Evolutionary conservation across 202 grass and related monocot genomes (phyloP).

Genomic region (Setaria italica): DNA sequence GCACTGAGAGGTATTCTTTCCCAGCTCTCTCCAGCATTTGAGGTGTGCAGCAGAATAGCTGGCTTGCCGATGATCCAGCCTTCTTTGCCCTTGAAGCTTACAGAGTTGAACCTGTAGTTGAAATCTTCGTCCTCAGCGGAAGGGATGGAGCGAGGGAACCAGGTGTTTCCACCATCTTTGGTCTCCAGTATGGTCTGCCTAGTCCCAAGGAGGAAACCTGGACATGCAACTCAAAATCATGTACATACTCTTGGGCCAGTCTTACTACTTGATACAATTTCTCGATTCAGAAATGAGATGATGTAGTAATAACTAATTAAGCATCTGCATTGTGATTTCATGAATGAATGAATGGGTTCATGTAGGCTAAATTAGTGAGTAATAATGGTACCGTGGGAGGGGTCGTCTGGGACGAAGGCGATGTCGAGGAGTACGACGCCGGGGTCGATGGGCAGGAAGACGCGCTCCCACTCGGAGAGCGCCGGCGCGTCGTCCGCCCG

Average conservation of each 20-base stretch:
- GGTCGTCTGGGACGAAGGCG: constrained; percentile 91
- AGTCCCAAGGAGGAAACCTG: constrained; percentile 95
- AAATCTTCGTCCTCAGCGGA: constrained; percentile 97
- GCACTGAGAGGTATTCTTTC: constrained; percentile 94
- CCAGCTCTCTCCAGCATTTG: constrained; percentile 90
- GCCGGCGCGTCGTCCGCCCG: constrained; percentile 50
- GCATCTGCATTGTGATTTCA: not conserved
- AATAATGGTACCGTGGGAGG: constrained; percentile 58
- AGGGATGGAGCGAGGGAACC: constrained; percentile 87
- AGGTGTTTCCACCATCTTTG: constrained; percentile 82
- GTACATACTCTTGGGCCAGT: no score
- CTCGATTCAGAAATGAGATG: no score
- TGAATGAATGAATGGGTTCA: not conserved
- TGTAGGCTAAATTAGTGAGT: no score
- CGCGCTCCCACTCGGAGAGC: constrained; percentile 86
- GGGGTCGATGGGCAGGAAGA: constrained; percentile 78
- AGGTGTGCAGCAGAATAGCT: constrained; percentile 85
- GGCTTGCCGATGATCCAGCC: constrained; percentile 99
- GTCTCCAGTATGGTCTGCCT: constrained; percentile 91
- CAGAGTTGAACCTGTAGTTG: constrained; percentile 97
- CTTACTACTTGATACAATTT: no score
- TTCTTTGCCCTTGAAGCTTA: constrained; percentile 94
- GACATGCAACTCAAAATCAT: no score
- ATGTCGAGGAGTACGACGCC: constrained; percentile 99
- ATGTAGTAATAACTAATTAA: no score